Evolutionary conservation across 352 stramenopile species (phyloP), one percentile per base, ranked within the genome.

Genomic region (Globisporangium orthogonon): DNA sequence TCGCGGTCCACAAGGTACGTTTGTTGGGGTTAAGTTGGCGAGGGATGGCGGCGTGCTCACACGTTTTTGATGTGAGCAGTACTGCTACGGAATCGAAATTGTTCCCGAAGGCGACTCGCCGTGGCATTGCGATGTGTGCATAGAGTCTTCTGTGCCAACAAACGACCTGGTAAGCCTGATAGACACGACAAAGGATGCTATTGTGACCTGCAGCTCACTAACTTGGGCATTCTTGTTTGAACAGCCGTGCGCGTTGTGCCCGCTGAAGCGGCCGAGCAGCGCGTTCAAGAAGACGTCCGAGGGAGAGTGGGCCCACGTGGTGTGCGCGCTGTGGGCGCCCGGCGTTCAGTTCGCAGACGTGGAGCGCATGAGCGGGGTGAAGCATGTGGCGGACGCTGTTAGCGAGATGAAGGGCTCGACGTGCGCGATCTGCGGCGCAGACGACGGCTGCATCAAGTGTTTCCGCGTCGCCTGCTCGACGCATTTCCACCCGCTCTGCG

Each of bases 51-150:
- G 37, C 6, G 33, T 9, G 41, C 28, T 41, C 23, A 43, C 48
- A 18, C 15, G 5, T 29, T n/a, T 18, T 7, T 48, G 7, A 4
- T 35, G n/a, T 13, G 23, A 33, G 43, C 61, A 94, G 86, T 95
- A 91, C 63, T 95, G 86, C 67, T 95, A 93, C 61, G 86, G 86
- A 7, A 94, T 95, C 52, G 72, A 83, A 13, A 66, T 73, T 45
- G 81, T 95, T 2, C 86, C 86, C 0, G 82, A 91, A 56, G 84
- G 83, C 39, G 86, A 95, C 31, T 71, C 74, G 17, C 86, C 86
- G 23, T 95, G 86, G 86, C 93, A 85, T 47, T 95, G 86, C 60
- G 86, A 95, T 54, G 87, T 74, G 50, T 95, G 86, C 67, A 68
- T 73, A 15, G 66, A 86, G 43, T 55, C 65, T 9, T 56, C 72